These are phyloP conservation scores for Ogataea saltuana DNA, from an alignment of 805 yeast species.

Conservation along the genomic window DNA sequence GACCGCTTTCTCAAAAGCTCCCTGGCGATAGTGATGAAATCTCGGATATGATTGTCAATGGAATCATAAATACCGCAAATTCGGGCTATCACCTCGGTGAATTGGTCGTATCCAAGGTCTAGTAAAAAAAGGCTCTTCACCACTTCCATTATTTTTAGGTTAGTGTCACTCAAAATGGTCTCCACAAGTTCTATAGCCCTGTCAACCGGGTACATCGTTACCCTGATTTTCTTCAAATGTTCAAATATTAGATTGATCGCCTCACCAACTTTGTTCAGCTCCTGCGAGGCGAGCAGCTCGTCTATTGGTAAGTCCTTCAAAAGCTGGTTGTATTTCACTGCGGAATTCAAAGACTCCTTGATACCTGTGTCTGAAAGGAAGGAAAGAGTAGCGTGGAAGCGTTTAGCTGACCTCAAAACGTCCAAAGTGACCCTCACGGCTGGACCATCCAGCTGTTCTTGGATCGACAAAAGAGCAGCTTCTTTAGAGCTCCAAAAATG, in stretches of 20 bases:
- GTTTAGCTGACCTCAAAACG: slow-evolving; percentile 64
- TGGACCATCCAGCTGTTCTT: slow-evolving; percentile 55
- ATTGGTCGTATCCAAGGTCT: slow-evolving; percentile 42
- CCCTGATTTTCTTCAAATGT: slow-evolving; percentile 64
- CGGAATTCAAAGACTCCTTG: slow-evolving; percentile 48
- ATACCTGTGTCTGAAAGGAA: slow-evolving; percentile 73
- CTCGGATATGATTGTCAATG: slow-evolving; percentile 65
- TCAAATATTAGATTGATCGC: slow-evolving; percentile 51
- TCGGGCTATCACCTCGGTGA: slow-evolving; percentile 35
- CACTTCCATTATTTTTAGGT: slow-evolving; percentile 42
- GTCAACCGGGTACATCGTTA: slow-evolving; percentile 60
- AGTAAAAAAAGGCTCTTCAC: slow-evolving; percentile 44
- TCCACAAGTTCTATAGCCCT: slow-evolving; percentile 69
- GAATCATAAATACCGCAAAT: slow-evolving; percentile 40
- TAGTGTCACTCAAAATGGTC: slow-evolving; percentile 59
- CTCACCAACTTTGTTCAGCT: slow-evolving; percentile 44
- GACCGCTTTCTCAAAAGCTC: slow-evolving; percentile 74
- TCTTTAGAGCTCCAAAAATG: slow-evolving; percentile 80
- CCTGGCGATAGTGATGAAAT: slow-evolving; percentile 64
- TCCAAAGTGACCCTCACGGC: slow-evolving; percentile 60
- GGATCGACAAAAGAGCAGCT: slow-evolving; percentile 52
- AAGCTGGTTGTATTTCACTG: slow-evolving; percentile 60
- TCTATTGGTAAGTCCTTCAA: slow-evolving; percentile 70
- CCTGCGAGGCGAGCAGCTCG: slow-evolving; percentile 51
- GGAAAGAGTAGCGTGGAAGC: slow-evolving; percentile 77